phyloP scores from a whole-genome alignment of 148 eudicot genomes.

The Limonium bicolor region DNA sequence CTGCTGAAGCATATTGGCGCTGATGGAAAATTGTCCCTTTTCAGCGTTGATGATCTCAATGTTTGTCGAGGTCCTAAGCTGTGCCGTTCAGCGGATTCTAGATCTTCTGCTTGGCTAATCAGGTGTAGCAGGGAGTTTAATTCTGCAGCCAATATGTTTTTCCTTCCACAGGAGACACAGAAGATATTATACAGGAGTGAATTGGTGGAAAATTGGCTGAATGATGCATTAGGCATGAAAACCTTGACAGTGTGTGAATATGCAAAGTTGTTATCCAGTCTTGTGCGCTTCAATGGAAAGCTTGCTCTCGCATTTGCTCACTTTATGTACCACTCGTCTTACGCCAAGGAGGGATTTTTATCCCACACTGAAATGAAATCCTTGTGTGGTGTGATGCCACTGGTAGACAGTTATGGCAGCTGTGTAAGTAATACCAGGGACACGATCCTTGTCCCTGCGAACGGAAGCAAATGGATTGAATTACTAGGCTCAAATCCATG shows the following conservation, averaged over 20 bases:
- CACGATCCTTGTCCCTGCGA: conserved; percentile 43
- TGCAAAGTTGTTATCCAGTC: background rate
- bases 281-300: conserved; percentile 2
- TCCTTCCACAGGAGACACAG: conserved; percentile 16
- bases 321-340: conserved; percentile 19
- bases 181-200: background rate
- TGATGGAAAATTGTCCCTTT: conserved; percentile 15
- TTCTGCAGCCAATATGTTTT: conserved; percentile 10
- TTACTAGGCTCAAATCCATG: conserved; percentile 50
- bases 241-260: conserved; percentile 12
- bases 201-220: conserved; percentile 11
- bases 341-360: conserved; percentile 5
- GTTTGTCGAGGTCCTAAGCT: conserved; percentile 4
- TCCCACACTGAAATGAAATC: conserved; percentile 1
- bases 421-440: conserved; percentile 5
- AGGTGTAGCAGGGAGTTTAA: conserved; percentile 24
- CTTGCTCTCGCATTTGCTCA: conserved; percentile 13
- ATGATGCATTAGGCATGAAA: background rate
- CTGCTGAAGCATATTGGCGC: conserved; percentile 34
- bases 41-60: conserved; percentile 13
- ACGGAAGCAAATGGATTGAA: conserved; percentile 46
- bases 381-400: conserved; percentile 26
- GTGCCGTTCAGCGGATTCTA: conserved; percentile 9
- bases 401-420: conserved; percentile 24
- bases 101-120: conserved; percentile 22